These are phyloP conservation scores for Xylaria longipes DNA, from an alignment of 495 filamentous ascomycete species.

Conservation along the genomic window DNA sequence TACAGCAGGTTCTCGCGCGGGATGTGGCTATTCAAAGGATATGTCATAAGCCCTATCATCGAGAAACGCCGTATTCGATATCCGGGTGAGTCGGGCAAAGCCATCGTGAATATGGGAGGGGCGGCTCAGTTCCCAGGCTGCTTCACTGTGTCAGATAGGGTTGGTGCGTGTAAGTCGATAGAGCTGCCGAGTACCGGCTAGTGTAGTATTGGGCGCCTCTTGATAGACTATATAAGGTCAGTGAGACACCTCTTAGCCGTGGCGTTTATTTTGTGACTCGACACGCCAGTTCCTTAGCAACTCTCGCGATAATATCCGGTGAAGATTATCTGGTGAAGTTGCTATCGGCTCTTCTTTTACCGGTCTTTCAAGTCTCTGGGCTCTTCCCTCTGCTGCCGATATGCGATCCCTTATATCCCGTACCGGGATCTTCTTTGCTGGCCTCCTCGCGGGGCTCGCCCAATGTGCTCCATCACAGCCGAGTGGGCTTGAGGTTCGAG, in stretches of 20 bases:
- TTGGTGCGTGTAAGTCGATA: not conserved
- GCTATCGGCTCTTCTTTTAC: not conserved
- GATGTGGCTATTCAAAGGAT: not conserved
- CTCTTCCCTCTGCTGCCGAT: not conserved
- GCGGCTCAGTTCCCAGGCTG: not conserved
- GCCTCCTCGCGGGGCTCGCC: slow-evolving; percentile 19
- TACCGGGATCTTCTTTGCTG: slow-evolving; percentile 4
- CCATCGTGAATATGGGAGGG: slow-evolving; percentile 16
- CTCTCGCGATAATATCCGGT: not conserved
- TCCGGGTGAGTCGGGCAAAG: not conserved
- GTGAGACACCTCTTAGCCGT: not conserved
- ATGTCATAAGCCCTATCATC: not conserved
- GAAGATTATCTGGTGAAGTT: not conserved
- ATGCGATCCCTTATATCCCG: slow-evolving; percentile 12
- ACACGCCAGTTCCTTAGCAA: not conserved
- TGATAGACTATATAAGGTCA: slow-evolving; percentile 15
- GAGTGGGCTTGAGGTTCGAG: slow-evolving; percentile 11
- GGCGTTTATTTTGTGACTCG: not conserved
- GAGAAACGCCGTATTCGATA: slow-evolving; percentile 8
- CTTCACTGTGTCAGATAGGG: not conserved
- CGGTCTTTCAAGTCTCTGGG: not conserved
- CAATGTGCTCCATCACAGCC: slow-evolving; percentile 16
- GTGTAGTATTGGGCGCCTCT: not conserved
- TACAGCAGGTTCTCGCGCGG: slow-evolving; percentile 1
- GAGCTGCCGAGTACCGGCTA: not conserved